phyloP scores from a whole-genome alignment of 371 early-diverging fungal genomes.

The Umbelopsis sp. region DNA sequence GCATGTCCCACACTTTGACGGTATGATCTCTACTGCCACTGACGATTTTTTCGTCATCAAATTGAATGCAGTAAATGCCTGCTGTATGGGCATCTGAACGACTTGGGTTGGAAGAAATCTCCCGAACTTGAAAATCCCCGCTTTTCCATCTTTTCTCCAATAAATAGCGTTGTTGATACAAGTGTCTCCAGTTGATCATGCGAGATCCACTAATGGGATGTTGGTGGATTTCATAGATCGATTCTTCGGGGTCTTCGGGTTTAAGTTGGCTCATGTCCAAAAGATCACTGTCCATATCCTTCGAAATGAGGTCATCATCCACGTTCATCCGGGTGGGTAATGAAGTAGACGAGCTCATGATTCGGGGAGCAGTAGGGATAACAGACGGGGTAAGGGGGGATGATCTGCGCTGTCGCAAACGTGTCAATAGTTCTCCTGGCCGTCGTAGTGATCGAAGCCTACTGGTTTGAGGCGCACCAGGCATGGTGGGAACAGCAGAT shows the following conservation, averaged over 20 bases:
- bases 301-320: background rate
- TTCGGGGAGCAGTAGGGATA: constrained; percentile 13
- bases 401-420: constrained; percentile 25
- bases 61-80: constrained; percentile 92
- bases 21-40: constrained; percentile 86
- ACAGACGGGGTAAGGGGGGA: constrained; percentile 18
- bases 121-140: constrained; percentile 59
- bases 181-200: constrained; percentile 67
- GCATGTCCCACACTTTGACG: constrained; percentile 84
- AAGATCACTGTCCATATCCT: background rate
- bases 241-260: background rate
- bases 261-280: background rate
- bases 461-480: constrained; percentile 22
- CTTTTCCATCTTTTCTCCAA: constrained; percentile 72
- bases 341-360: constrained; percentile 18
- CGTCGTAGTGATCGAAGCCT: constrained; percentile 26
- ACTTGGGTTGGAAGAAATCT: constrained; percentile 48
- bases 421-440: constrained; percentile 29
- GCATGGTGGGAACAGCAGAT: constrained; percentile 28
- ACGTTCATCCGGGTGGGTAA: background rate
- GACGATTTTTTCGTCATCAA: constrained; percentile 68
- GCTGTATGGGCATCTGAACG: constrained; percentile 76
- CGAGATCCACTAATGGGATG: constrained; percentile 36
- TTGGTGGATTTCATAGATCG: constrained; percentile 4
- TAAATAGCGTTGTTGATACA: constrained; percentile 62